Percentiles rank a stretch among this genome's conserved stretches.
Evolutionary conservation across 148 eudicot genomes (phyloP).

Genomic region (Spergularia bocconei): DNA sequence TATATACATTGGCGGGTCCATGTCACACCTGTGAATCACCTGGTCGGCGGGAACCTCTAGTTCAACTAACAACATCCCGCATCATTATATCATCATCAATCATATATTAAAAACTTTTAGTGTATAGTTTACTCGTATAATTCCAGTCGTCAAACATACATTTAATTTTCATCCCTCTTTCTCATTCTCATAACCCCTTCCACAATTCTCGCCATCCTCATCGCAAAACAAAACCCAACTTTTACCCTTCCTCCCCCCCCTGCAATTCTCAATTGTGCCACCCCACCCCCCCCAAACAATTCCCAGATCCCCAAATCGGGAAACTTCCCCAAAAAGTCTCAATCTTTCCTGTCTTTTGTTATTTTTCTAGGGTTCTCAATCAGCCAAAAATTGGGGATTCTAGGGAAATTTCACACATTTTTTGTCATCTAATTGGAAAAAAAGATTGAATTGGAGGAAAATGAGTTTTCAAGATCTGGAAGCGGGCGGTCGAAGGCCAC

Average conservation of each 20-base stretch:
- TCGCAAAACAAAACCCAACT: not conserved
- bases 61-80: too few relatives aligned
- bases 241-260: not conserved
- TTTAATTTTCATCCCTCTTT: not conserved
- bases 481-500: conserved; percentile 40
- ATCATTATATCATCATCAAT: too few relatives aligned
- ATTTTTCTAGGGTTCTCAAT: conserved; percentile 11
- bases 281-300: not conserved
- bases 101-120: too few relatives aligned
- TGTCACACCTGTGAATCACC: too few relatives aligned
- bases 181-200: not conserved
- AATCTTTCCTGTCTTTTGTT: not conserved
- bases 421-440: not conserved
- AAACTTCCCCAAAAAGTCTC: not conserved
- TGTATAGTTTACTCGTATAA: too few relatives aligned
- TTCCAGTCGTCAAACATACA: not conserved
- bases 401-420: not conserved
- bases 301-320: conserved; percentile 1
- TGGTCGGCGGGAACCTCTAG: too few relatives aligned
- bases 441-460: not conserved
- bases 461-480: conserved; percentile 92
- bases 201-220: not conserved
- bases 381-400: not conserved
- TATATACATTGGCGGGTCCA: too few relatives aligned
- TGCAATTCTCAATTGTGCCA: not conserved